These are phyloP conservation scores for Coprinopsis cinerea DNA, from an alignment of 768 basidiomycete species.

Conservation along the genomic window DNA sequence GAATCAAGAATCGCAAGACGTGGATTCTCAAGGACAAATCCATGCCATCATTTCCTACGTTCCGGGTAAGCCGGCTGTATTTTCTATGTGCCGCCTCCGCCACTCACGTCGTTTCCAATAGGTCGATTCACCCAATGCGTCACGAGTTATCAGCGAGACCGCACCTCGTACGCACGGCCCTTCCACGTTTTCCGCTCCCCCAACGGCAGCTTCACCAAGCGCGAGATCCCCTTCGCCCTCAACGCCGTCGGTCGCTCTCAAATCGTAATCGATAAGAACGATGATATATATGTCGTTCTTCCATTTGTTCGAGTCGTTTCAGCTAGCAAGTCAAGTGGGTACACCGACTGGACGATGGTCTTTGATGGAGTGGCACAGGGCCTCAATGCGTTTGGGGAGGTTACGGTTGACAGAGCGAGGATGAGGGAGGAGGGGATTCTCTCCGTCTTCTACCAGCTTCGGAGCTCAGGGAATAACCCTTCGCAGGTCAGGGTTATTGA, in stretches of 20 bases:
- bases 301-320: conserved; percentile 39
- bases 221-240: conserved; percentile 40
- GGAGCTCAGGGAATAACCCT: conserved; percentile 35
- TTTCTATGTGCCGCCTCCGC: background rate
- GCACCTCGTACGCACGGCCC: conserved; percentile 29
- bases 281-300: conserved; percentile 41
- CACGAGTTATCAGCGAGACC: conserved; percentile 33
- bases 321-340: conserved; percentile 38
- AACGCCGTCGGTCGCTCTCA: conserved; percentile 40
- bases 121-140: conserved; percentile 44
- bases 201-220: conserved; percentile 37
- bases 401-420: conserved; percentile 38
- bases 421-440: conserved; percentile 31
- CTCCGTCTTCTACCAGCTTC: conserved; percentile 38
- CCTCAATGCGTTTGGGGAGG: conserved; percentile 40
- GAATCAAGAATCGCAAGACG: conserved; percentile 46
- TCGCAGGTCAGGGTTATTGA: conserved; percentile 36
- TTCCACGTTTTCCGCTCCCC: conserved; percentile 40
- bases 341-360: conserved; percentile 41
- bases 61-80: conserved; percentile 26
- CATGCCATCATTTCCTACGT: conserved; percentile 45
- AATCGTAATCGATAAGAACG: conserved; percentile 34
- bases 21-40: conserved; percentile 39
- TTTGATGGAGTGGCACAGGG: conserved; percentile 36
- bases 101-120: conserved; percentile 13